phyloP scores from a whole-genome alignment of 495 filamentous ascomycete species.

The Penicillium ucsense region DNA sequence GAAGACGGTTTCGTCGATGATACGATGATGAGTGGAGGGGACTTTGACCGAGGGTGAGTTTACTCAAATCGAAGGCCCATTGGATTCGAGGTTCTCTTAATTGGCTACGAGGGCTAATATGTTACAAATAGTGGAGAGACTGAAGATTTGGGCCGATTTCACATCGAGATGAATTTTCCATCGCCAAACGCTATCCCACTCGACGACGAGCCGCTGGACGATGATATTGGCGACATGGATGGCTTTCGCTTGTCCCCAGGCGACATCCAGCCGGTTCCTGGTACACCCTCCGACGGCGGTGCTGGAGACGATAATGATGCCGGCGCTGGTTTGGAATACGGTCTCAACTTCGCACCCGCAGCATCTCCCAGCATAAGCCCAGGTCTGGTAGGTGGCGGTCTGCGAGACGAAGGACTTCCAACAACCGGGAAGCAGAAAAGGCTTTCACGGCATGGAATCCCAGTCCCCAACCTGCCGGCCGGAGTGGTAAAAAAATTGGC shows the following conservation, averaged over 20 bases:
- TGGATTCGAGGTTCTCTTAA: constrained; percentile 2
- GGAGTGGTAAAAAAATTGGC: constrained; percentile 67
- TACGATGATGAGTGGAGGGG: constrained; percentile 23
- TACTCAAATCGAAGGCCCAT: background rate
- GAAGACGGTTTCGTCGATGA: constrained; percentile 27
- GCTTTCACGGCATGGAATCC: constrained; percentile 63
- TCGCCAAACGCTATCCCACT: constrained; percentile 21
- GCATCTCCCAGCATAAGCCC: constrained; percentile 28
- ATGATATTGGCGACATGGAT: constrained; percentile 26
- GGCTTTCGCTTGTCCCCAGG: constrained; percentile 28
- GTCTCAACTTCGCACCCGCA: constrained; percentile 19
- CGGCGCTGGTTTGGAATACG: constrained; percentile 22
- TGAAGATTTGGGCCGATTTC: constrained; percentile 34
- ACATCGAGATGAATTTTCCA: constrained; percentile 37
- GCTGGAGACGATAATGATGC: constrained; percentile 16
- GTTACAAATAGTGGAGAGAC: constrained; percentile 33
- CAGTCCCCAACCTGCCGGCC: constrained; percentile 63
- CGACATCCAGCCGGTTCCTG: constrained; percentile 21
- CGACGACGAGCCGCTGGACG: constrained; percentile 25
- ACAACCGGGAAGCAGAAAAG: constrained; percentile 37
- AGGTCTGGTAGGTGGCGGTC: constrained; percentile 31
- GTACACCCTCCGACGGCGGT: constrained; percentile 14
- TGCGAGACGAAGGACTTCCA: constrained; percentile 27
- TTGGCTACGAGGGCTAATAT: constrained; percentile 17
- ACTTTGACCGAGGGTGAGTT: constrained; percentile 36